Evolutionary conservation across 192 early-diverging fungal species (phyloP).

Genomic region (Coemansia sp.): DNA sequence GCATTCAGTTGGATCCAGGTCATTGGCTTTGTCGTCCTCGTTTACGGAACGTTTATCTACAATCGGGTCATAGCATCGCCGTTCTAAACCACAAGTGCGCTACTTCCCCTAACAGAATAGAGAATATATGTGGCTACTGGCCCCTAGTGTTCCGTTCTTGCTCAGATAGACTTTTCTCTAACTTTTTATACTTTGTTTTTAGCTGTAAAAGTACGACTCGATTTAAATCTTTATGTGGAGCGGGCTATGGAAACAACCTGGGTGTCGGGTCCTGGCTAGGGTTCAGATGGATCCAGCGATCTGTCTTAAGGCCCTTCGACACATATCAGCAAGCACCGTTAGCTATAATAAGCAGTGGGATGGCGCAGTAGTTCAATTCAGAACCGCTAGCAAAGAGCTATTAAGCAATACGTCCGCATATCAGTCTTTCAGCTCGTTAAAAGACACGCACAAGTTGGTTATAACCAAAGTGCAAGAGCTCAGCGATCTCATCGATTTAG

Average conservation of each 20-base stretch:
- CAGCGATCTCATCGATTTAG: conserved; percentile 4
- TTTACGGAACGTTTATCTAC: conserved; percentile 86
- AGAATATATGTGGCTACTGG: background rate
- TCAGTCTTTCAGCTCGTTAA: background rate
- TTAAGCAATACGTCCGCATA: background rate
- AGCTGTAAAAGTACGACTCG: background rate
- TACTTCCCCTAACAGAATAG: background rate
- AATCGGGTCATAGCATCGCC: conserved; percentile 81
- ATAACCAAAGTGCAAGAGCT: background rate
- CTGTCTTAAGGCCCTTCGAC: background rate
- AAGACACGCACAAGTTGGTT: background rate
- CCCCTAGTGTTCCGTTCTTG: too few relatives aligned
- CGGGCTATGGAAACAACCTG: background rate
- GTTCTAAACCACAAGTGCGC: conserved; percentile 22
- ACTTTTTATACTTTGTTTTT: background rate
- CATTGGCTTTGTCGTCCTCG: conserved; percentile 73
- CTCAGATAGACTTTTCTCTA: too few relatives aligned
- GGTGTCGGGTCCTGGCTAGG: background rate
- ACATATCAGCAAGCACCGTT: background rate
- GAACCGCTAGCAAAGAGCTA: background rate
- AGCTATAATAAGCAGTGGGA: background rate
- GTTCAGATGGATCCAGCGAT: background rate
- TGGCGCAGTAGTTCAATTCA: background rate
- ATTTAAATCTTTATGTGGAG: background rate
- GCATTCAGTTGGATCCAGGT: conserved; percentile 89